phyloP scores from a whole-genome alignment of 192 early-diverging fungal species.

The Linnemannia elongata region DNA sequence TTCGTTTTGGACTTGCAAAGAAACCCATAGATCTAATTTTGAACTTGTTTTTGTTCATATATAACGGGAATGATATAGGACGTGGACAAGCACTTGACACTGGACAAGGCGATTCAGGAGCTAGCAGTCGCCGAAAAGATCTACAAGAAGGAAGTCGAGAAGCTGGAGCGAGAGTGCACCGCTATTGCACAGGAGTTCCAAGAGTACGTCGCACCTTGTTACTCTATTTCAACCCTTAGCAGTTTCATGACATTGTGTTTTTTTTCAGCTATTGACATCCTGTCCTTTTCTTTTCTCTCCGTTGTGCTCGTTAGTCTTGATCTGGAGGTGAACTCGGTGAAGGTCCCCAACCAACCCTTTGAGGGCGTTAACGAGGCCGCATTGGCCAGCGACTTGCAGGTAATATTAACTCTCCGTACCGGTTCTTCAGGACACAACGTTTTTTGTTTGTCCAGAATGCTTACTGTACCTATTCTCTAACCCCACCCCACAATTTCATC shows the following conservation, averaged over 20 bases:
- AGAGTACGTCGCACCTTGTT: conserved; percentile 13
- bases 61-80: conserved; percentile 13
- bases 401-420: background rate
- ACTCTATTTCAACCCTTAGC: too few species aligned
- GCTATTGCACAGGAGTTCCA: conserved; percentile 44
- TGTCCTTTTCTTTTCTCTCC: background rate
- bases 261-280: background rate
- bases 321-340: conserved; percentile 13
- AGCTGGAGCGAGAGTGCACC: conserved; percentile 26
- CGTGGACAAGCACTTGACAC: conserved; percentile 45
- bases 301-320: conserved; percentile 25
- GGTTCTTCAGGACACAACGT: background rate
- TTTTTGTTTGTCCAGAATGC: background rate
- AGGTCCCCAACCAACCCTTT: background rate
- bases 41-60: background rate
- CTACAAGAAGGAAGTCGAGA: conserved; percentile 30
- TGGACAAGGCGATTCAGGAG: conserved; percentile 54
- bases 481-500: background rate
- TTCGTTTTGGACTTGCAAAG: background rate
- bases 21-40: background rate
- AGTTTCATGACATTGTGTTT: background rate
- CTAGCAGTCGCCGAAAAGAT: conserved; percentile 33
- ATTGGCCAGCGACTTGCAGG: background rate
- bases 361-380: background rate
- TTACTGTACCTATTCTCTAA: background rate